A percentile compares a stretch with the other conserved stretches of the same genome.
Conservation (phyloP, 169 alveolate species). For the Eimeria falciformis region DNA sequence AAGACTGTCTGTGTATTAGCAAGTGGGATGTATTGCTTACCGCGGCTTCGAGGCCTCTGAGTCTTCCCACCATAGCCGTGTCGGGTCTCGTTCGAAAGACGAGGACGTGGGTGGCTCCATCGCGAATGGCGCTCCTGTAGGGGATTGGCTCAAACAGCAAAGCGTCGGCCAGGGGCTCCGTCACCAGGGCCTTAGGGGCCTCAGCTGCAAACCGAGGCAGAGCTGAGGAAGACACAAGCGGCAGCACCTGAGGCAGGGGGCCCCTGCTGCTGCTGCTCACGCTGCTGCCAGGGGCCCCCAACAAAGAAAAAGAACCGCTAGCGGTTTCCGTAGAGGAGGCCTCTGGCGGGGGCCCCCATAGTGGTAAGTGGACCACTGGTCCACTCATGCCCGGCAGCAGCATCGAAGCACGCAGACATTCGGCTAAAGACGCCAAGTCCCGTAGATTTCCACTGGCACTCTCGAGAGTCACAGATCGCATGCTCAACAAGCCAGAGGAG, state of each 20-base stretch:
- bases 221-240: constrained; percentile 7
- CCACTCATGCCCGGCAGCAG: constrained; percentile 79
- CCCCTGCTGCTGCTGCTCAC: neutral
- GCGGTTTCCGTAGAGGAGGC: neutral
- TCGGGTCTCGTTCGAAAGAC: constrained; percentile 77
- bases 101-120: constrained; percentile 61
- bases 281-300: constrained; percentile 36
- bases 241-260: constrained; percentile 13
- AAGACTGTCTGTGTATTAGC: neutral
- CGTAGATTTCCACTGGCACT: constrained; percentile 40
- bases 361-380: constrained; percentile 75
- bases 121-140: constrained; percentile 67
- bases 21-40: too few species aligned
- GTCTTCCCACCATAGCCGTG: constrained; percentile 49
- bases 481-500: constrained; percentile 63
- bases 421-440: constrained; percentile 43
- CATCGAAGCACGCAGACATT: constrained; percentile 80
- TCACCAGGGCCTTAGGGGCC: constrained; percentile 17
- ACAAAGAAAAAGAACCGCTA: too few species aligned
- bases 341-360: constrained; percentile 12
- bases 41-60: constrained; percentile 68
- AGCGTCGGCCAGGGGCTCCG: constrained; percentile 80
- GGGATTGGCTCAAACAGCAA: constrained; percentile 78
- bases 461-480: constrained; percentile 51
- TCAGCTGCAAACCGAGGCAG: constrained; percentile 66